These are phyloP conservation scores for Lentinula raphanica DNA, from an alignment of 768 basidiomycete species.

Conservation along the genomic window DNA sequence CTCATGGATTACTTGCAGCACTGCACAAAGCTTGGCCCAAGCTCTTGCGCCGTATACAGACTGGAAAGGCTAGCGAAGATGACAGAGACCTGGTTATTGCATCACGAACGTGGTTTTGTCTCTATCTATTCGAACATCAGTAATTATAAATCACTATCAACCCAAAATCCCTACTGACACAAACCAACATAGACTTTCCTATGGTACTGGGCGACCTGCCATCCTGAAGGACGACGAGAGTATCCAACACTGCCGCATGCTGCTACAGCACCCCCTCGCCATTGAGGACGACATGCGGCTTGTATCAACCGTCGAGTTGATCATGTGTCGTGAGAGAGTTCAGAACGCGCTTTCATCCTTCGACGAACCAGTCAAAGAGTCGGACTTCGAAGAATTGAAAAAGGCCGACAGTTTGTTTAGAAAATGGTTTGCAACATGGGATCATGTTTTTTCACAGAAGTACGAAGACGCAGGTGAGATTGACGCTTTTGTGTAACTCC, in stretches of 20 bases:
- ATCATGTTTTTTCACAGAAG: constrained; percentile 72
- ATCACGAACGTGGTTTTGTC: constrained; percentile 87
- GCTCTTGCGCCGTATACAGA: constrained; percentile 72
- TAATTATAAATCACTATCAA: constrained; percentile 32
- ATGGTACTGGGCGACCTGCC: constrained; percentile 90
- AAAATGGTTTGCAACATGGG: constrained; percentile 80
- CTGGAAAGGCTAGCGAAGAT: constrained; percentile 51
- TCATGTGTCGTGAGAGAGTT: constrained; percentile 81
- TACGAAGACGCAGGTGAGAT: constrained; percentile 73
- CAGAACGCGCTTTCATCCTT: constrained; percentile 79
- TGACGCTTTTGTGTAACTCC: neutral
- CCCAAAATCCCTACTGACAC: neutral
- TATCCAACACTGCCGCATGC: constrained; percentile 71
- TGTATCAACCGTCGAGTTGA: constrained; percentile 90
- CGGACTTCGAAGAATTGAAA: constrained; percentile 66
- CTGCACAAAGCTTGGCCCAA: constrained; percentile 91
- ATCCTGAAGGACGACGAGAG: constrained; percentile 92
- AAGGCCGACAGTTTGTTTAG: constrained; percentile 75
- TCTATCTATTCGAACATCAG: constrained; percentile 94
- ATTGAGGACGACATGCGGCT: constrained; percentile 94
- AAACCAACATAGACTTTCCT: constrained; percentile 65
- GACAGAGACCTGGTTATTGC: constrained; percentile 80
- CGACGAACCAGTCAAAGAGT: constrained; percentile 67
- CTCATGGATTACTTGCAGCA: constrained; percentile 34
- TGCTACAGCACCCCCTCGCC: constrained; percentile 82